Evolutionary conservation across 106 monocot species (phyloP), one percentile per base, ranked within the genome.

Genomic region (Allium fistulosum): DNA sequence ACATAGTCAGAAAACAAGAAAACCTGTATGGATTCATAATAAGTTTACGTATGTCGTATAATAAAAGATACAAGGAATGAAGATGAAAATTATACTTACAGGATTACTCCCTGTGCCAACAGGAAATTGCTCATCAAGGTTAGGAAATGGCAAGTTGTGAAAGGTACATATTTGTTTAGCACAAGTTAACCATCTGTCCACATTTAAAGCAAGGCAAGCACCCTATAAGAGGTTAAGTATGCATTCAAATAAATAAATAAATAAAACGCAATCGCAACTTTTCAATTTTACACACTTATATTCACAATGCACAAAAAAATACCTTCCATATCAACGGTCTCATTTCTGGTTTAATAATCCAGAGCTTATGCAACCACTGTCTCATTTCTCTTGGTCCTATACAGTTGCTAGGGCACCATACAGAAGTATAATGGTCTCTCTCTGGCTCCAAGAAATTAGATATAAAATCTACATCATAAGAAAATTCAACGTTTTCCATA

Each of bases 51-150:
- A 62, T 47, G 28, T 64, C 9, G 45, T 68, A 76, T 55, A 55
- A 55, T 55, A 55, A 55, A 55, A 12, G 15, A 55, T 55, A 55
- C 53, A 55, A 55, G 53, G 53, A 60, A 63, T 8, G 14, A 63
- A 9, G 9, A 63, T 15, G 57, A 51, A 63, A 48, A 80, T 69
- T 11, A 11, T 63, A 81, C 97, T 92, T 85, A 99, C 97, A 63
- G 97, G 97, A 76, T 99, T 99, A 84, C 97, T 99, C 75, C 97
- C 97, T 65, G 92, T 99, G 77, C 97, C 92, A 68, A 99, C 84
- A 77, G 97, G 97, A 83, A 99, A 80, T 78, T 79, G 92, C 73
- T 99, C 97, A 69, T 85, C 84, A 62, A 75, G 87, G 7, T 58
- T 60, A n/a, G 97, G 97, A 66, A 48, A 79, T 59, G 89, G 87